Conservation (phyloP, 179 eudicot genomes). For the Beta corolliflora region DNA sequence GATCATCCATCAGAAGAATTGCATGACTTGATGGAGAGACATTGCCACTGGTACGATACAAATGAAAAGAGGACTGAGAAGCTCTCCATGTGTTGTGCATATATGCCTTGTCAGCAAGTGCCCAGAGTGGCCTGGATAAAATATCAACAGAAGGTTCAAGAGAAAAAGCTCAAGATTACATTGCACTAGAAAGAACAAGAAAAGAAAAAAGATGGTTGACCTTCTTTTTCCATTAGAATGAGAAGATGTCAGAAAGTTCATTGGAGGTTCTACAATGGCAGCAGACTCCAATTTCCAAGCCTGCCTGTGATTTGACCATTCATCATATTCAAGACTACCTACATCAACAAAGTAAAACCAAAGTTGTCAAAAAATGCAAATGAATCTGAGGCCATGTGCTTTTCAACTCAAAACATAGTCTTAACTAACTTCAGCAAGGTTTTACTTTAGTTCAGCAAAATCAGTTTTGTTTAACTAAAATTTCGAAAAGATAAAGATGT, state of each 20-base stretch:
- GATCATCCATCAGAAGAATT: conserved; percentile 74
- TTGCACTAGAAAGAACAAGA: conserved; percentile 8
- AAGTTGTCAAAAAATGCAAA: background rate
- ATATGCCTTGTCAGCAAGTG: conserved; percentile 89
- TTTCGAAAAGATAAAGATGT: background rate
- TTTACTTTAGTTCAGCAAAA: no score
- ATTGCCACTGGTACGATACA: conserved; percentile 66
- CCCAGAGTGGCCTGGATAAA: conserved; percentile 85
- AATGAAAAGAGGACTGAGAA: conserved; percentile 92
- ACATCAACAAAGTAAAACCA: conserved; percentile 24
- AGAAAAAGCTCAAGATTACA: background rate
- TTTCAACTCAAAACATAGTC: background rate
- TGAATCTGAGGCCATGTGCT: background rate
- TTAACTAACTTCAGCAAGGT: no score
- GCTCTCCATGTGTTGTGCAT: conserved; percentile 98
- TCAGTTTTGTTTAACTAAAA: no score
- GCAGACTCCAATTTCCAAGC: conserved; percentile 96
- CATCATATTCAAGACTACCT: conserved; percentile 95
- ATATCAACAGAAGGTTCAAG: background rate
- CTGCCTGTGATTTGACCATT: conserved; percentile 96
- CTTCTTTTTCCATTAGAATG: conserved; percentile 84
- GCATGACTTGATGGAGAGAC: conserved; percentile 71
- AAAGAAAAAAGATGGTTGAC: conserved; percentile 27
- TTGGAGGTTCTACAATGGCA: conserved; percentile 87
- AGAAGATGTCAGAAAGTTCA: conserved; percentile 74